Evolutionary conservation across 345 rosid genomes (phyloP).

Genomic region (Anacardium occidentale): DNA sequence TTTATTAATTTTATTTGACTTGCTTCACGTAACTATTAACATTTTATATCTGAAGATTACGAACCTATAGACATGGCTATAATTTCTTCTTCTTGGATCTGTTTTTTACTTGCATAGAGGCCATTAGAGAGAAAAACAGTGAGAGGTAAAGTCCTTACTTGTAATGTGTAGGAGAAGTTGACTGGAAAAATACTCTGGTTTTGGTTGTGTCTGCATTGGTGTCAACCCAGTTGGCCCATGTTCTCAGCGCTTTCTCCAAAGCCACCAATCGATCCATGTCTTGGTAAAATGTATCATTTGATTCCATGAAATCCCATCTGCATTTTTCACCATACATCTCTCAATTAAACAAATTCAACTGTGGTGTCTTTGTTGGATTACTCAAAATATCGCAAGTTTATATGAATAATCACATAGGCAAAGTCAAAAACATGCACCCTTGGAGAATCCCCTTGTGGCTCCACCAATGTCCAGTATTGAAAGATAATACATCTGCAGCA

Average conservation of each 20-base stretch:
- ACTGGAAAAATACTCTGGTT: conserved; percentile 70
- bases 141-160: conserved; percentile 47
- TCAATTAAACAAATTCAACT: background rate
- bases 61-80: too few species aligned
- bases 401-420: background rate
- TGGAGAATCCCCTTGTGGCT: conserved; percentile 68
- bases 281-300: conserved; percentile 60
- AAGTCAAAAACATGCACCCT: conserved; percentile 42
- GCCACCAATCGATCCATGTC: conserved; percentile 90
- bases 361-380: background rate
- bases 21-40: too few species aligned
- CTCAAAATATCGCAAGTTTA: background rate
- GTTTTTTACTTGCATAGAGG: too few species aligned
- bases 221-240: conserved; percentile 90
- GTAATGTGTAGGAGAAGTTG: conserved; percentile 92
- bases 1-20: too few species aligned
- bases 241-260: conserved; percentile 66
- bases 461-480: conserved; percentile 99
- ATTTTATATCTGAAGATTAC: too few species aligned
- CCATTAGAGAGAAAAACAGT: too few species aligned
- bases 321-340: conserved; percentile 10
- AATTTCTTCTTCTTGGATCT: too few species aligned
- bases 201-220: conserved; percentile 44
- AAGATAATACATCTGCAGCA: conserved; percentile 61
- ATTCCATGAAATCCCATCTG: conserved; percentile 96